These are phyloP conservation scores for Termitomyces bulborhizus DNA, from an alignment of 768 basidiomycete genomes.

Conservation along the genomic window DNA sequence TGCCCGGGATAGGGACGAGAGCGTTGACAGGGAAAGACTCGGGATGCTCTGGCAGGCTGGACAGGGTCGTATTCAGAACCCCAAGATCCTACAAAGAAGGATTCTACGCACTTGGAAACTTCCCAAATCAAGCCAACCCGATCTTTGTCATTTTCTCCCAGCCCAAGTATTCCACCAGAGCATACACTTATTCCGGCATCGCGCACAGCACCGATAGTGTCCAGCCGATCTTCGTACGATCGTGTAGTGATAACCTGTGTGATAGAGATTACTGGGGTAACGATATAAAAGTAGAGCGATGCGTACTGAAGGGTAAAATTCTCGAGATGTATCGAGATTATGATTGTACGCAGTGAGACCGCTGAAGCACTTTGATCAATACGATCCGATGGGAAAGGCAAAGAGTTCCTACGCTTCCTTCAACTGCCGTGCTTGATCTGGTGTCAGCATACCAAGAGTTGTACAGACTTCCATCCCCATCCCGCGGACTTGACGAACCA, in stretches of 20 bases:
- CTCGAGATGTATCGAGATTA: conserved; percentile 96
- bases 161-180: conserved; percentile 91
- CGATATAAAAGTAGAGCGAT: not conserved
- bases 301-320: conserved; percentile 86
- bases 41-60: conserved; percentile 91
- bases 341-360: conserved; percentile 98
- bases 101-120: conserved; percentile 67
- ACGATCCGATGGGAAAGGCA: not conserved
- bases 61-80: conserved; percentile 11
- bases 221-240: conserved; percentile 88
- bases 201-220: conserved; percentile 85
- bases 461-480: conserved; percentile 99
- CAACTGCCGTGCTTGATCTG: conserved; percentile 85
- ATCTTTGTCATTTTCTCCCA: conserved; percentile 88
- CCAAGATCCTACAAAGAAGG: not conserved
- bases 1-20: conserved; percentile 91
- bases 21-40: conserved; percentile 99
- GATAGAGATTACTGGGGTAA: not conserved
- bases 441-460: conserved; percentile 93
- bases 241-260: conserved; percentile 89
- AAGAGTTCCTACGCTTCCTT: conserved; percentile 80
- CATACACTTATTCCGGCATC: conserved; percentile 97
- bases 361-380: conserved; percentile 28
- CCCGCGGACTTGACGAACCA: conserved; percentile 85
- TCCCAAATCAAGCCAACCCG: conserved; percentile 93